These are phyloP conservation scores for Paecilomyces sp. DNA, from an alignment of 2,329 filamentous ascomycete genomes.

Conservation along the genomic window DNA sequence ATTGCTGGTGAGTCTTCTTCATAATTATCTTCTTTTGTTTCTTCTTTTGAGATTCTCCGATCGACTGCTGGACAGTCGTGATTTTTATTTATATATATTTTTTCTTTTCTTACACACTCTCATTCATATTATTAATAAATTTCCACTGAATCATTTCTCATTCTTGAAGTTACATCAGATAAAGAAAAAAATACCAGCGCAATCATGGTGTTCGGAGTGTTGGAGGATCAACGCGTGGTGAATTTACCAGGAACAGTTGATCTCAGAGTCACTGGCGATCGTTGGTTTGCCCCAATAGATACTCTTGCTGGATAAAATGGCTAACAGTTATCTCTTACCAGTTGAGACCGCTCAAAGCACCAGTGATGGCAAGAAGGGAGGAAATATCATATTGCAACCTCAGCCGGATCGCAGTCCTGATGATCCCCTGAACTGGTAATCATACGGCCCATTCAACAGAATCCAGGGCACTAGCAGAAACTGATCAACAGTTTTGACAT, in stretches of 20 bases:
- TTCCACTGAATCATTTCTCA: background rate
- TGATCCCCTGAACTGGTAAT: background rate
- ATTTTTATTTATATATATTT: background rate
- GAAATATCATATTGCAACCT: background rate
- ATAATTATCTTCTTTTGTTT: background rate
- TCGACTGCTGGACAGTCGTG: background rate
- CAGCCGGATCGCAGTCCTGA: background rate
- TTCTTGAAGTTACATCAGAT: background rate
- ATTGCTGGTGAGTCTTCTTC: background rate
- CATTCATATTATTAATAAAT: background rate
- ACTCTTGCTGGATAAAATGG: background rate
- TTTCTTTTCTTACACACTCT: too few species aligned
- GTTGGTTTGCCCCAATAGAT: background rate
- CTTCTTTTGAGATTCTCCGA: background rate
- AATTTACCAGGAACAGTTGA: background rate
- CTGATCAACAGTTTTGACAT: background rate
- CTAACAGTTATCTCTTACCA: background rate
- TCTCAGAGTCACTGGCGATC: background rate
- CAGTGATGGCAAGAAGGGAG: background rate
- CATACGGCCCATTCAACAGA: background rate
- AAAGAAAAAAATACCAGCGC: background rate
- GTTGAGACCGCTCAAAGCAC: background rate
- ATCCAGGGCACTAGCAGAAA: background rate
- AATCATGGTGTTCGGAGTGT: background rate
- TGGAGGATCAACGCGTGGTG: background rate